These are phyloP conservation scores for Tagetes erecta DNA, from an alignment of 129 eudicot genomes.

Conservation along the genomic window DNA sequence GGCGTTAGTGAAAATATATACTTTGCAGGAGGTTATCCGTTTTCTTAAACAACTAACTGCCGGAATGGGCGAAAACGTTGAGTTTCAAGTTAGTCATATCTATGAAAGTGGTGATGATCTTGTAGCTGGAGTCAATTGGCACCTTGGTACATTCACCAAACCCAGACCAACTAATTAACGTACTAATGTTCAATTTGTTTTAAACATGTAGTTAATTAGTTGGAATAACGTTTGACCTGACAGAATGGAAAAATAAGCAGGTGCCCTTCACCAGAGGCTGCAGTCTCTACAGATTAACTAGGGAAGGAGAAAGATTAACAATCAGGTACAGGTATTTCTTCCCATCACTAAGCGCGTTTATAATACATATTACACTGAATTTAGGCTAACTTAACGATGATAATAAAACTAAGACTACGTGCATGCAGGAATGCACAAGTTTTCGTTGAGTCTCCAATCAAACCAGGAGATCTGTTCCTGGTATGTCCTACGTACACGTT, in stretches of 20 bases:
- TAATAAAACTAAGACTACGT: not conserved
- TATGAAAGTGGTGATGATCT: conserved; percentile 55
- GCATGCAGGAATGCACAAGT: conserved; percentile 76
- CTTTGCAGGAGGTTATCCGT: conserved; percentile 57
- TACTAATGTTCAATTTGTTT: not conserved
- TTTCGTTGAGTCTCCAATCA: conserved; percentile 74
- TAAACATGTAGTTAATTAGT: not conserved
- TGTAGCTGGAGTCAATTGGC: conserved; percentile 70
- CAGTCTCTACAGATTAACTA: conserved; percentile 61
- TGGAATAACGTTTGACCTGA: conserved; percentile 1
- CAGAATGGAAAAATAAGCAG: conserved; percentile 83
- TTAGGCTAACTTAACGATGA: not conserved
- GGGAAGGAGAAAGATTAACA: conserved; percentile 48
- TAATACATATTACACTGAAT: not conserved
- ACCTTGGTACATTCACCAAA: conserved; percentile 52
- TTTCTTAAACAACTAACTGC: conserved; percentile 55
- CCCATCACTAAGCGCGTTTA: not conserved
- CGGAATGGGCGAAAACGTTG: conserved; percentile 60
- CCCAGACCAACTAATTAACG: not conserved
- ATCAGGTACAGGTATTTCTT: conserved; percentile 45
- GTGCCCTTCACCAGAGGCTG: conserved; percentile 88
- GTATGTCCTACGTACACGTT: conserved; percentile 30
- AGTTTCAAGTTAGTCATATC: conserved; percentile 52
- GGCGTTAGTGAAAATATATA: not conserved
- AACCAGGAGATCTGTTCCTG: conserved; percentile 71